These are phyloP conservation scores for Candida sanyiensis DNA, from an alignment of 805 yeast genomes.

Conservation along the genomic window DNA sequence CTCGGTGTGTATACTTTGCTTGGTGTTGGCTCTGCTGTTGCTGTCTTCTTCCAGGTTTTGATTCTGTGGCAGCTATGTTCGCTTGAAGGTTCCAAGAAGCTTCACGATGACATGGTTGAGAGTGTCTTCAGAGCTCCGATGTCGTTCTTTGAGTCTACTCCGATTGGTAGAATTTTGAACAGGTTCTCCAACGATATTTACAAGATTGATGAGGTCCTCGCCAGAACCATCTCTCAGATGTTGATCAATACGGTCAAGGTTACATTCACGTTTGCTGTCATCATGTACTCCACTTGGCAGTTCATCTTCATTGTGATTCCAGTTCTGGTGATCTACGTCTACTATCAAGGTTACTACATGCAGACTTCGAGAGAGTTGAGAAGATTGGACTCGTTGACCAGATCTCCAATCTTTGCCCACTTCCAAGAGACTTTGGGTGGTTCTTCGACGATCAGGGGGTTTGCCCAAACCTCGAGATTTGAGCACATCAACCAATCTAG, in stretches of 20 bases:
- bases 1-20: slow-evolving; percentile 69
- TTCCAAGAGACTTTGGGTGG: slow-evolving; percentile 80
- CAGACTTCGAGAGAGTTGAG: slow-evolving; percentile 77
- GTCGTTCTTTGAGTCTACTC: slow-evolving; percentile 94
- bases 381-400: slow-evolving; percentile 73
- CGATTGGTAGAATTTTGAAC: slow-evolving; percentile 86
- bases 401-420: slow-evolving; percentile 78
- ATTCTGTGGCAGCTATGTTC: slow-evolving; percentile 77
- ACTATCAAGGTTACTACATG: slow-evolving; percentile 72
- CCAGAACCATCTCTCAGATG: slow-evolving; percentile 67
- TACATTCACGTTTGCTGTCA: slow-evolving; percentile 71
- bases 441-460: slow-evolving; percentile 70
- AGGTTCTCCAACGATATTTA: slow-evolving; percentile 89
- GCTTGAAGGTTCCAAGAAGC: slow-evolving; percentile 68
- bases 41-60: slow-evolving; percentile 59
- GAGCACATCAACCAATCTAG: slow-evolving; percentile 57
- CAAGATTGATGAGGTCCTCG: slow-evolving; percentile 75
- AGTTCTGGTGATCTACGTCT: slow-evolving; percentile 54
- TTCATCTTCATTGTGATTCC: slow-evolving; percentile 71
- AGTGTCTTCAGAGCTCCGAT: slow-evolving; percentile 83
- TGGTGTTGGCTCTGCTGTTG: slow-evolving; percentile 61
- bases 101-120: slow-evolving; percentile 72
- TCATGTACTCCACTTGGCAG: slow-evolving; percentile 83
- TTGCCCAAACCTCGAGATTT: slow-evolving; percentile 59
- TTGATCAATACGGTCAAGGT: slow-evolving; percentile 57